Evolutionary conservation across 768 basidiomycete genomes (phyloP).

Genomic region (Pulveroboletus sp.): DNA sequence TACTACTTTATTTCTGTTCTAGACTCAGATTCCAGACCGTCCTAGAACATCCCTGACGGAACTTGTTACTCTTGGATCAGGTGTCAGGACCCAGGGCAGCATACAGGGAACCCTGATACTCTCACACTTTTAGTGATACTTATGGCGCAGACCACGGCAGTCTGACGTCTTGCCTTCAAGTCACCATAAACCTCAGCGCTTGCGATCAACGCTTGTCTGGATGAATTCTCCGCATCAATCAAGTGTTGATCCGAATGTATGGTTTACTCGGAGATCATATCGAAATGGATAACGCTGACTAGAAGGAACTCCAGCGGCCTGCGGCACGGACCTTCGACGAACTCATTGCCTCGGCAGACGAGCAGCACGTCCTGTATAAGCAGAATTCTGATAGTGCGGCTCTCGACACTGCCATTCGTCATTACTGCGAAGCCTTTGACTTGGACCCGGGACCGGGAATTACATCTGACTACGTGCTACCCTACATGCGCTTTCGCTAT

Average conservation of each 20-base stretch:
- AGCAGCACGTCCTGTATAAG: slow-evolving; percentile 7
- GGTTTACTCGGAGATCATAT: not conserved
- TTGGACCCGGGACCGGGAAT: slow-evolving; percentile 8
- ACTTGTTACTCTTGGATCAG: too few relatives aligned
- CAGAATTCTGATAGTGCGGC: not conserved
- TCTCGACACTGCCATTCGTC: slow-evolving; percentile 10
- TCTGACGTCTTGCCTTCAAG: too few relatives aligned
- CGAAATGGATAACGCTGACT: not conserved
- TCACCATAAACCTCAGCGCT: too few relatives aligned
- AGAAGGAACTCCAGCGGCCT: not conserved
- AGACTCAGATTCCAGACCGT: too few relatives aligned
- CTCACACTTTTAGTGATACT: too few relatives aligned
- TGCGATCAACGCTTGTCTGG: not conserved
- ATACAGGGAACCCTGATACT: too few relatives aligned
- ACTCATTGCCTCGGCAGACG: slow-evolving; percentile 8
- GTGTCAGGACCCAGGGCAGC: too few relatives aligned
- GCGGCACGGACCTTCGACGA: slow-evolving; percentile 26
- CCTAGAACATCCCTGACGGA: too few relatives aligned
- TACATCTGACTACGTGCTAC: not conserved
- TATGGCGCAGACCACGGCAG: too few relatives aligned
- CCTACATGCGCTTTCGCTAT: slow-evolving; percentile 12
- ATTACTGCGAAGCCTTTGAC: slow-evolving; percentile 18
- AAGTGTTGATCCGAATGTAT: slow-evolving; percentile 2
- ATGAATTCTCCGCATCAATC: not conserved
- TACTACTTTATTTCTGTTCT: too few relatives aligned